Conservation (phyloP, 1,139 yeast genomes). For the Hemisphaericaspora lyxosophila region DNA sequence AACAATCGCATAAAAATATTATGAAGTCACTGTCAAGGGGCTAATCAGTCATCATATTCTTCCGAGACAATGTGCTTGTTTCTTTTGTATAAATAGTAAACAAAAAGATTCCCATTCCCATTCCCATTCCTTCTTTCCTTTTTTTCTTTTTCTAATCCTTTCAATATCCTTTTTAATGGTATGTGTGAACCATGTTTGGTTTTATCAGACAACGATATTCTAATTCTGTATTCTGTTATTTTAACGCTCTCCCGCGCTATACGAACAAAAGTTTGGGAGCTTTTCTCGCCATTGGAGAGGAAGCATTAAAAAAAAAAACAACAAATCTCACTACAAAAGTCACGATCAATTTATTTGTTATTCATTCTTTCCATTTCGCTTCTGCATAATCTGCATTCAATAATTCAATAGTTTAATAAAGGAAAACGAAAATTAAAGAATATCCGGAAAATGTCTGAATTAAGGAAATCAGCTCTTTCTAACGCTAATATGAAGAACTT, state of each 20-base stretch:
- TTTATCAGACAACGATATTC: background rate
- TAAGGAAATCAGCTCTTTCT: slow-evolving; percentile 23
- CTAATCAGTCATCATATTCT: too few relatives aligned
- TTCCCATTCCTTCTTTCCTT: too few relatives aligned
- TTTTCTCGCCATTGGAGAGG: too few relatives aligned
- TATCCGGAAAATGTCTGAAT: slow-evolving; percentile 19
- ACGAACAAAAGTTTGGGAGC: too few relatives aligned
- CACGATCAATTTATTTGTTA: background rate
- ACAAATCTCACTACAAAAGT: background rate
- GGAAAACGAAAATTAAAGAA: background rate
- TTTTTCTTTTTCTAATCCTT: too few relatives aligned
- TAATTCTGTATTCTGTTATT: background rate
- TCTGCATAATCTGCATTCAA: background rate
- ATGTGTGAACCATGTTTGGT: background rate
- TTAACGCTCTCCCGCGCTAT: too few relatives aligned
- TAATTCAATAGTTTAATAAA: background rate
- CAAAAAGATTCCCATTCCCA: too few relatives aligned
- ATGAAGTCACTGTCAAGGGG: too few relatives aligned
- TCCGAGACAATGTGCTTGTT: background rate
- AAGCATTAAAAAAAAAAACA: too few relatives aligned
- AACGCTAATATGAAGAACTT: slow-evolving; percentile 15
- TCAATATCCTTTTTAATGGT: background rate
- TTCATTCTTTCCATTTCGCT: background rate
- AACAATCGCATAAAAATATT: too few relatives aligned
- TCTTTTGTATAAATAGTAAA: background rate